These are phyloP conservation scores for Pyracantha coccinea DNA, from an alignment of 331 rosid species.

Conservation along the genomic window DNA sequence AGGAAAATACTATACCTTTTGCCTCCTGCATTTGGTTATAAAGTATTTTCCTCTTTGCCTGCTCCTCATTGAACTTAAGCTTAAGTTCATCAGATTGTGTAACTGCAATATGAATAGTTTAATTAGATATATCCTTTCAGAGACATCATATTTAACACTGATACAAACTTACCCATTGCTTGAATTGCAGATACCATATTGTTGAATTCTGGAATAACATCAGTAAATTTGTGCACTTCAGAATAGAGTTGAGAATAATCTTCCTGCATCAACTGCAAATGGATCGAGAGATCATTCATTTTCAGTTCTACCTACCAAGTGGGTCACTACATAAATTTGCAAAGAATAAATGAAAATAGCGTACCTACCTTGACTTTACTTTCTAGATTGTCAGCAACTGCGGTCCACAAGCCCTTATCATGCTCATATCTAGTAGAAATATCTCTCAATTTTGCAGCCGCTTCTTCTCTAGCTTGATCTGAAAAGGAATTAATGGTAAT, in stretches of 20 bases:
- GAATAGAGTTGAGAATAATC: background rate
- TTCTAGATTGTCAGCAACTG: background rate
- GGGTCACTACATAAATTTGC: background rate
- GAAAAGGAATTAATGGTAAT: background rate
- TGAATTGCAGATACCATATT: constrained; percentile 15
- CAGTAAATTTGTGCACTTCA: constrained; percentile 3
- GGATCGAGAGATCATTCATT: background rate
- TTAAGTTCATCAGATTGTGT: background rate
- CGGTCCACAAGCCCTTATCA: constrained; percentile 6
- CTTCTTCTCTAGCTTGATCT: constrained; percentile 2
- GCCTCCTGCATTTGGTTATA: constrained; percentile 12
- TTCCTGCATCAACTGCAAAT: constrained; percentile 7
- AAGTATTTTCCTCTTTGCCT: constrained; percentile 10
- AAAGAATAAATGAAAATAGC: no score
- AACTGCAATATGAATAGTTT: constrained; percentile 5
- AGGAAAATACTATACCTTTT: background rate
- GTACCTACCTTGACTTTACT: background rate
- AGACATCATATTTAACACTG: background rate
- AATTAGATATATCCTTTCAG: background rate
- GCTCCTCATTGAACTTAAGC: constrained; percentile 4
- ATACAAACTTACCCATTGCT: constrained; percentile 7
- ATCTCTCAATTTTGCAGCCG: constrained; percentile 1
- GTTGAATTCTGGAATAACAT: constrained; percentile 5
- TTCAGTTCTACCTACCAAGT: background rate
- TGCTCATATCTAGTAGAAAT: background rate